Evolutionary conservation across 129 eudicot species (phyloP), one percentile per base, ranked within the genome.

Genomic region (Arctium minus): DNA sequence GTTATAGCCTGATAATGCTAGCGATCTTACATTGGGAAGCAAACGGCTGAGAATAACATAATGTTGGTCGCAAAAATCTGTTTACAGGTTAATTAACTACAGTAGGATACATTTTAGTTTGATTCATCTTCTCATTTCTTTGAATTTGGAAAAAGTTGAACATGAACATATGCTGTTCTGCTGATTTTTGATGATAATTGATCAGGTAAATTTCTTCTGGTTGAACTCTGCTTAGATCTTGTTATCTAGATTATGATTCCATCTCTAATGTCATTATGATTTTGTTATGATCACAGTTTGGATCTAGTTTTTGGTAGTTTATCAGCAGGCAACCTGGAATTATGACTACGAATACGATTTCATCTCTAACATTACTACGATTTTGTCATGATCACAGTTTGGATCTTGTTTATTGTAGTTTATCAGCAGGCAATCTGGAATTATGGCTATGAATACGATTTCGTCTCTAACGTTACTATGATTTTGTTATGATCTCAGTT

Each of bases 281-380:
- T 60, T 36, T 74, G 50, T 33, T 80, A 27, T 33, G 70, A 70
- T 40, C 40, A 46, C 83, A 87, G 89, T 87, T 87, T 46, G 89
- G 12, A 42, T 46, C 56, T 46, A 9, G 15, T 46, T 10, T 46
- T 46, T 46, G 56, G 15, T 9, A 46, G 56, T 10, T 10, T 46
- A 46, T 42, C 50, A 42, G 50, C 50, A 8, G 13, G 12, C 50
- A 42, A 42, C 12, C 50, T 42, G 13, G 50, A 42, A 42, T 42
- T 8, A 42, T 42, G 50, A 42, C 50, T 42, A 6, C 7, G 40
- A 60, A 37, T 62, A 18, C 13, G 10, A 6, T 81, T 15, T 31
- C 46, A 53, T 22, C 10, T 33, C 30, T 80, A 48, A 53, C 32
- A 70, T 42, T 30, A 62, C 8, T 1, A 50, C 38, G 12, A 7